Evolutionary conservation across 352 stramenopile species (phyloP).

Genomic region (Pythium phragmitis): DNA sequence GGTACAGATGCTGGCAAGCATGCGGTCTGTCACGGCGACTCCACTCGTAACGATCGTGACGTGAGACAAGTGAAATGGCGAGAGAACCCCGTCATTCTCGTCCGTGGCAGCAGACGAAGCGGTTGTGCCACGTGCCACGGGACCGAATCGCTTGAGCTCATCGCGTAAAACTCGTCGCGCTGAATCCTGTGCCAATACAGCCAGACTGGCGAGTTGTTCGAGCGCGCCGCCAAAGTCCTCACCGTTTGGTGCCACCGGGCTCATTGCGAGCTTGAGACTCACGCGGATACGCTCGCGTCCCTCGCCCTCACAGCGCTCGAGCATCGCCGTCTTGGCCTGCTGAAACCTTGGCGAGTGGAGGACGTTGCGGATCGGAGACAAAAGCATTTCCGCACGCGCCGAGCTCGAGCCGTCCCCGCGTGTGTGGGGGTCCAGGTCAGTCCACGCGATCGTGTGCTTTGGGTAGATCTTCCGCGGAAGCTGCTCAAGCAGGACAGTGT

Average conservation of each 20-base stretch:
- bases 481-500: constrained; percentile 2
- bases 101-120: no score
- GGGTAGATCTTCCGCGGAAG: constrained; percentile 3
- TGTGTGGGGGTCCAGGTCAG: background rate
- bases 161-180: background rate
- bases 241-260: background rate
- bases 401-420: background rate
- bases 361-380: background rate
- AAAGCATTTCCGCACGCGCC: background rate
- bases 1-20: background rate
- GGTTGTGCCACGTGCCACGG: no score
- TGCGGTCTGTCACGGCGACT: background rate
- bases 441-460: constrained; percentile 6
- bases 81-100: no score
- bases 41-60: background rate
- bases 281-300: background rate
- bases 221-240: background rate
- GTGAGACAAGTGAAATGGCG: background rate
- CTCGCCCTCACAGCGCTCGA: background rate
- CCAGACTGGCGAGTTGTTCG: background rate
- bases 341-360: background rate
- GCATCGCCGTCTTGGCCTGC: background rate
- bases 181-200: constrained; percentile 1
- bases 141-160: background rate
- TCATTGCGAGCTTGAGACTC: background rate